phyloP scores from a whole-genome alignment of 768 basidiomycete species.

The Kockovaella imperatae region DNA sequence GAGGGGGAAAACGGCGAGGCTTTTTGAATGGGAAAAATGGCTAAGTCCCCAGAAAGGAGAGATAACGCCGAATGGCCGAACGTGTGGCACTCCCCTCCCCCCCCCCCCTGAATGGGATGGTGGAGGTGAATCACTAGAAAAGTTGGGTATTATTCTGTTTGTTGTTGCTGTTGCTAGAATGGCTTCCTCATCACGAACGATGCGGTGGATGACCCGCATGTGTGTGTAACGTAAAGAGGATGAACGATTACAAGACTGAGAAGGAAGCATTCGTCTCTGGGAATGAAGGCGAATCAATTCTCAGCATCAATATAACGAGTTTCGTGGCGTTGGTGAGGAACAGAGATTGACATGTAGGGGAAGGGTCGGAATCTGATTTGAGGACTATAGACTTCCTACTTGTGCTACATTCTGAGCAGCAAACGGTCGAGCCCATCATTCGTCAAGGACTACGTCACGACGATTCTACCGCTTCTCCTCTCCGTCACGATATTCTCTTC shows the following conservation, averaged over 20 bases:
- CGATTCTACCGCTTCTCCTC: constrained; percentile 70
- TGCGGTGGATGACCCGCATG: not conserved
- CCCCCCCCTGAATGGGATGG: constrained; percentile 3
- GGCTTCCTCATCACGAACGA: too few species aligned
- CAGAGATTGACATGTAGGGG: not conserved
- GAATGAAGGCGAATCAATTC: constrained; percentile 61
- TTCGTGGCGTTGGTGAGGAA: constrained; percentile 55
- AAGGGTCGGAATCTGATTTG: not conserved
- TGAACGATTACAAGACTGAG: constrained; percentile 57
- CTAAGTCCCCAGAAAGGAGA: too few species aligned
- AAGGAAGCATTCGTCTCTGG: constrained; percentile 80
- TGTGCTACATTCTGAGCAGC: constrained; percentile 51
- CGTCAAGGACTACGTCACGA: constrained; percentile 55
- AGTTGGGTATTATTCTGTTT: not conserved
- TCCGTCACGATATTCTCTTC: constrained; percentile 70
- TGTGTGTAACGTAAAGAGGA: not conserved
- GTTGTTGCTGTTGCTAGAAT: not conserved
- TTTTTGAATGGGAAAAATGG: too few species aligned
- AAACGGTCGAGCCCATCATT: not conserved
- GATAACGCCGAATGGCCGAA: too few species aligned
- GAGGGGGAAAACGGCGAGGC: too few species aligned
- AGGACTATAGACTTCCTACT: constrained; percentile 58
- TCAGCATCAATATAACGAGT: constrained; percentile 63
- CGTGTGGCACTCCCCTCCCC: too few species aligned
- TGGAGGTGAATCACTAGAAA: too few species aligned